Percentiles rank a stretch among this genome's conserved stretches.
These are phyloP conservation scores for Russula emetica DNA, from an alignment of 768 basidiomycete genomes.

Conservation along the genomic window DNA sequence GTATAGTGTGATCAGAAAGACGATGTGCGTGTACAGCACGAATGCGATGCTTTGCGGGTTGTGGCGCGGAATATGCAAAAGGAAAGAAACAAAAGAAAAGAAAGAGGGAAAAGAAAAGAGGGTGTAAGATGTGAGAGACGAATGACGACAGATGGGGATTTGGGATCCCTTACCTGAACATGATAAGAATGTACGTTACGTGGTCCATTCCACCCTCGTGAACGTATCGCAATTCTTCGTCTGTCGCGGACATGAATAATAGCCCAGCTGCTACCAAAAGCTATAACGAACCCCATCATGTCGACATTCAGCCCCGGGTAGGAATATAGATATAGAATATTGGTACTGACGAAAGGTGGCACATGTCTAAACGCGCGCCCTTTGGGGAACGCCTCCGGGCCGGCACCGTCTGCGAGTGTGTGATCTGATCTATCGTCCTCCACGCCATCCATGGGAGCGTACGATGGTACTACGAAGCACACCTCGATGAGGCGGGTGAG, in stretches of 20 bases:
- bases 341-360: conserved; percentile 74
- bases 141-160: not conserved
- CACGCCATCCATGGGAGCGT: conserved; percentile 35
- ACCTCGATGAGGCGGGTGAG: conserved; percentile 76
- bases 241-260: conserved; percentile 89
- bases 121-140: not conserved
- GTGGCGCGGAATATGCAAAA: not conserved
- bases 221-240: conserved; percentile 77
- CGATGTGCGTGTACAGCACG: conserved; percentile 67
- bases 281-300: conserved; percentile 42
- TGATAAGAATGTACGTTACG: conserved; percentile 82
- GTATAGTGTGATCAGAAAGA: conserved; percentile 68
- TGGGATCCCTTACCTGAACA: conserved; percentile 55
- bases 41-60: conserved; percentile 56
- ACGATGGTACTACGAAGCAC: conserved; percentile 58
- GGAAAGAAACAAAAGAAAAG: not conserved
- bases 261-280: conserved; percentile 38
- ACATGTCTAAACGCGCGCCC: conserved; percentile 73
- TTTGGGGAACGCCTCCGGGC: conserved; percentile 32
- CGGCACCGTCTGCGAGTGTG: conserved; percentile 47
- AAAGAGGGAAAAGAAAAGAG: conserved; percentile 19
- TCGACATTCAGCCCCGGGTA: conserved; percentile 46
- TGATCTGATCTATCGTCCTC: conserved; percentile 62
- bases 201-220: conserved; percentile 79
- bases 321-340: no score